These are phyloP conservation scores for Fagopyrum esculentum DNA, from an alignment of 148 eudicot genomes.

Conservation along the genomic window DNA sequence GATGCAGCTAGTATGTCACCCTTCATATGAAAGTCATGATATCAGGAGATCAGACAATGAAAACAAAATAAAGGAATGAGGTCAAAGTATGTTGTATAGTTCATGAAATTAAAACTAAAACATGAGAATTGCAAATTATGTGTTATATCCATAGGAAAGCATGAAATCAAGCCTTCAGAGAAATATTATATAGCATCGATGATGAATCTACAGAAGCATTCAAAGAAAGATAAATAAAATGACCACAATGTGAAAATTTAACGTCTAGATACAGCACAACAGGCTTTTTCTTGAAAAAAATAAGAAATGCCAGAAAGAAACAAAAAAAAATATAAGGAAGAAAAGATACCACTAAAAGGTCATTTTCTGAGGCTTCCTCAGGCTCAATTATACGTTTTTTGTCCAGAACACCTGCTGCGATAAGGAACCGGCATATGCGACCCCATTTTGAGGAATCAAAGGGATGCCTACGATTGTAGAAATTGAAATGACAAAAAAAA, in stretches of 20 bases:
- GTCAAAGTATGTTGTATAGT: too few species aligned
- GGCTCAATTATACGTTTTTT: slow-evolving; percentile 67
- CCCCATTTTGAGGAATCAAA: slow-evolving; percentile 99
- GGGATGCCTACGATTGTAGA: slow-evolving; percentile 70
- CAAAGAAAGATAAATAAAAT: background rate
- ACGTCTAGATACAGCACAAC: too few species aligned
- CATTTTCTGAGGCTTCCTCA: slow-evolving; percentile 76
- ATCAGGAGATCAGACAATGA: too few species aligned
- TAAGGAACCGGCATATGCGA: slow-evolving; percentile 74
- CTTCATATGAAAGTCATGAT: too few species aligned
- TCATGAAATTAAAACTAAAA: too few species aligned
- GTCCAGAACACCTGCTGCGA: slow-evolving; percentile 47
- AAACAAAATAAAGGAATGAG: too few species aligned
- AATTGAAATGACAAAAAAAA: background rate
- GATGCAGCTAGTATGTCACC: too few species aligned
- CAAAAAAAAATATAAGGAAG: slow-evolving; percentile 6
- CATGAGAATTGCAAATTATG: too few species aligned
- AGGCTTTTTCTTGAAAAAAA: too few species aligned
- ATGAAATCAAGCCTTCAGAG: too few species aligned
- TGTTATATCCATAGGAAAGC: too few species aligned
- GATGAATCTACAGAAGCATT: background rate
- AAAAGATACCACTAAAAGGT: slow-evolving; percentile 76
- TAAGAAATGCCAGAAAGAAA: background rate
- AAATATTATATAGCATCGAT: too few species aligned
- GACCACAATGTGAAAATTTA: background rate